phyloP scores from a whole-genome alignment of 768 basidiomycete genomes.

The Boletus rubescentipes region DNA sequence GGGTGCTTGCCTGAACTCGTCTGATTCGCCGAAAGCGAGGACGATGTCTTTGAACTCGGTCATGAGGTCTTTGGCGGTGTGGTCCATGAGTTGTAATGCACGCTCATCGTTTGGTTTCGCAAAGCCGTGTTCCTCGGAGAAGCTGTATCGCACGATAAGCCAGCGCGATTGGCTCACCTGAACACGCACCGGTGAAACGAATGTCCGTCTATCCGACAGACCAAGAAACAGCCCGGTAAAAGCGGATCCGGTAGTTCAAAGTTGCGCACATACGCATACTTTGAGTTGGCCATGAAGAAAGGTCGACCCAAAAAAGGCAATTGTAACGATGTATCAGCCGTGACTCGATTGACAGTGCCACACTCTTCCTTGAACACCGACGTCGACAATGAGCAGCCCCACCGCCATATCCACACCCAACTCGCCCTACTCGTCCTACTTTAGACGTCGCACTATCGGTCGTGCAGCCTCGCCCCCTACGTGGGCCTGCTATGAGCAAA shows the following conservation, averaged over 20 bases:
- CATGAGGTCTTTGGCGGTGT: slow-evolving; percentile 81
- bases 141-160: slow-evolving; percentile 43
- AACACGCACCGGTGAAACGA: slow-evolving; percentile 81
- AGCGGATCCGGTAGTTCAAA: slow-evolving; percentile 90
- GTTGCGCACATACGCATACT: slow-evolving; percentile 84
- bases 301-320: slow-evolving; percentile 20
- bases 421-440: slow-evolving; percentile 36
- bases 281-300: slow-evolving; percentile 86
- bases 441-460: slow-evolving; percentile 69
- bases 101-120: slow-evolving; percentile 88
- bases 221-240: slow-evolving; percentile 78
- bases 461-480: slow-evolving; percentile 82
- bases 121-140: slow-evolving; percentile 82
- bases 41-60: slow-evolving; percentile 78
- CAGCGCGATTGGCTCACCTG: background rate
- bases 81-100: slow-evolving; percentile 90
- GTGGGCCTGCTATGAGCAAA: slow-evolving; percentile 91
- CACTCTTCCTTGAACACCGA: too few species aligned
- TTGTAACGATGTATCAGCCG: background rate
- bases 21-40: slow-evolving; percentile 93
- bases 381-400: slow-evolving; percentile 24
- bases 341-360: background rate
- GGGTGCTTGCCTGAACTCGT: slow-evolving; percentile 83
- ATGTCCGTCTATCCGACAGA: slow-evolving; percentile 90
- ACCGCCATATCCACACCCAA: slow-evolving; percentile 21